A percentile compares a stretch with the other conserved stretches of the same genome.
Evolutionary conservation across 495 filamentous ascomycete species (phyloP).

Genomic region (Saxophila tyrrhenica): DNA sequence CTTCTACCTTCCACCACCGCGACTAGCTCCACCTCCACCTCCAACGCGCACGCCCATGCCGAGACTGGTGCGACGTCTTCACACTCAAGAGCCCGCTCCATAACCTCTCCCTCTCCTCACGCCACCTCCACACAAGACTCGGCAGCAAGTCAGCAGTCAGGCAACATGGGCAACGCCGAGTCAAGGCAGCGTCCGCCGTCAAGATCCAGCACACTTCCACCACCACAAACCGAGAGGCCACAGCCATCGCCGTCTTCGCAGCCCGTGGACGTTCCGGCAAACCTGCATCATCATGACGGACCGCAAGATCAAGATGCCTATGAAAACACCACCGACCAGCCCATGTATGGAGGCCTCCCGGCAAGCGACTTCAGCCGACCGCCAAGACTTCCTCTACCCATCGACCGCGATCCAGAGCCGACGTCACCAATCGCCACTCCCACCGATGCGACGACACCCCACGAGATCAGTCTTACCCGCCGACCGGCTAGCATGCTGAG

Average conservation of each 20-base stretch:
- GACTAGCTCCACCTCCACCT: conserved; percentile 18
- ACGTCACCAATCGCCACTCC: conserved; percentile 74
- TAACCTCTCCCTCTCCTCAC: conserved; percentile 1
- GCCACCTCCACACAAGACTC: neutral
- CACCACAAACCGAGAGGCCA: neutral
- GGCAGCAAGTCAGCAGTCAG: conserved; percentile 5
- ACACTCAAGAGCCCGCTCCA: conserved; percentile 19
- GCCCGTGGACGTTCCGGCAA: conserved; percentile 13
- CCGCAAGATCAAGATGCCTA: conserved; percentile 4
- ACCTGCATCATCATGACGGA: conserved; percentile 2
- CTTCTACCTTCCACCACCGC: conserved; percentile 26
- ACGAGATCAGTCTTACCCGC: conserved; percentile 44
- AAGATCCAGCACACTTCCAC: conserved; percentile 6
- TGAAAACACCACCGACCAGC: neutral
- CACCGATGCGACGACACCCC: conserved; percentile 39
- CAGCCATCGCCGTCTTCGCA: conserved; percentile 9
- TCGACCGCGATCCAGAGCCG: conserved; percentile 77
- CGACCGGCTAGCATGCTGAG: conserved; percentile 49
- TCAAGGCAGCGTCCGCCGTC: conserved; percentile 9
- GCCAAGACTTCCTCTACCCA: conserved; percentile 79
- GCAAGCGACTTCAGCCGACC: conserved; percentile 53
- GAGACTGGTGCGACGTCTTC: conserved; percentile 10
- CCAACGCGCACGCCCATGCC: conserved; percentile 21
- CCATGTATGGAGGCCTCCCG: conserved; percentile 5
- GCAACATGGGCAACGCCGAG: conserved; percentile 19